Conservation (phyloP, 768 basidiomycete species). For the Pleurotus ostreatus region DNA sequence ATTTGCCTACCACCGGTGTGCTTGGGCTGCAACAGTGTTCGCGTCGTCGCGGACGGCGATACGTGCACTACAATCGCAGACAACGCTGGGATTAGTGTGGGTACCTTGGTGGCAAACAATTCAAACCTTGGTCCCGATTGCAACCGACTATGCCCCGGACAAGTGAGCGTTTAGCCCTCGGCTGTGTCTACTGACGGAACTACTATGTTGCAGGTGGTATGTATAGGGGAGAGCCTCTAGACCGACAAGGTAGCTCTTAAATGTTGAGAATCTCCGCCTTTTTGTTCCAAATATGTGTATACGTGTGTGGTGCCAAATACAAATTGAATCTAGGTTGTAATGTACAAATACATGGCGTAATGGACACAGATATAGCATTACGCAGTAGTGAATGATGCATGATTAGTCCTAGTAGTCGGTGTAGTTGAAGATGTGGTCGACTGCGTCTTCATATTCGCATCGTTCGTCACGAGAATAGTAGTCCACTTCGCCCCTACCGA, state of each 20-base stretch:
- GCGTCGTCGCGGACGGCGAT: conserved; percentile 43
- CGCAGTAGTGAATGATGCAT: too few species aligned
- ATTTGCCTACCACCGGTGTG: conserved; percentile 54
- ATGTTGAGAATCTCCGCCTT: background rate
- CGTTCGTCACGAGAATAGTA: background rate
- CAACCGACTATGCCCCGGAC: conserved; percentile 53
- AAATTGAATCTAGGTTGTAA: too few species aligned
- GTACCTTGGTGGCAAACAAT: conserved; percentile 56
- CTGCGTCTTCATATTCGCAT: background rate
- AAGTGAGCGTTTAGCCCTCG: conserved; percentile 32
- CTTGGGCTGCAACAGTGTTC: conserved; percentile 52
- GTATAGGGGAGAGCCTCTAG: background rate
- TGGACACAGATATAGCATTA: too few species aligned
- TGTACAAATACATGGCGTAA: too few species aligned
- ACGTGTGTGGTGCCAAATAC: too few species aligned
- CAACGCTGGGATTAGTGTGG: conserved; percentile 36
- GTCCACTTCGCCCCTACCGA: conserved; percentile 26
- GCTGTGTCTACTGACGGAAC: too few species aligned
- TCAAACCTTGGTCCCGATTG: conserved; percentile 53
- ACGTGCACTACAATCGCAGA: conserved; percentile 42
- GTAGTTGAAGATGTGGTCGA: background rate
- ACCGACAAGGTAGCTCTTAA: background rate
- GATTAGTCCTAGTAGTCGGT: background rate
- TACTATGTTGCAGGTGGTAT: background rate
- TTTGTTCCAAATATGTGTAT: background rate